phyloP scores from a whole-genome alignment of 2,329 filamentous ascomycete species.

The Phialemonium atrogriseum region DNA sequence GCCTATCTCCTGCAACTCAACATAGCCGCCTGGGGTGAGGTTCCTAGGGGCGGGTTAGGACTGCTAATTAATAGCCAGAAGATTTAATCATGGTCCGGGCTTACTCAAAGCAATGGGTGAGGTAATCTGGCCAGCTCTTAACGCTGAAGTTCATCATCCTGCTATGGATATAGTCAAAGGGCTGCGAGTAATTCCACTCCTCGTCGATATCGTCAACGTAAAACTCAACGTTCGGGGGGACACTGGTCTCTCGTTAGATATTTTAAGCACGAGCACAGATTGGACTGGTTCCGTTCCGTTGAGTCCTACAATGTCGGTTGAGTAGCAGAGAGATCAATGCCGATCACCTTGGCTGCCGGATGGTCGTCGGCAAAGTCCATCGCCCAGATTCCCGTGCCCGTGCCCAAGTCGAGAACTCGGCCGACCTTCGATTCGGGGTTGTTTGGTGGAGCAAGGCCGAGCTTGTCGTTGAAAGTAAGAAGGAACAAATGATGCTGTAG shows the following conservation, averaged over 20 bases:
- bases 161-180: conserved; percentile 4
- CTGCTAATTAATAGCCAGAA: too few relatives aligned
- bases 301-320: conserved; percentile 8
- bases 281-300: not conserved
- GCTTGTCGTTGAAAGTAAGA: conserved; percentile 4
- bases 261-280: not conserved
- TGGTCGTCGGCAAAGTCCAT: conserved; percentile 8
- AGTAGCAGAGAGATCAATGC: conserved; percentile 5
- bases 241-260: not conserved
- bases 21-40: conserved; percentile 1
- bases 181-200: conserved; percentile 1
- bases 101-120: conserved; percentile 1
- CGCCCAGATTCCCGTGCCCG: conserved; percentile 6
- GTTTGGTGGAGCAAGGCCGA: conserved; percentile 5
- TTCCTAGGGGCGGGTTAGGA: not conserved
- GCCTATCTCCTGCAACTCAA: conserved; percentile 2
- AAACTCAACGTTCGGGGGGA: conserved; percentile 1
- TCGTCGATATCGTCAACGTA: conserved; percentile 3
- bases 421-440: conserved; percentile 1
- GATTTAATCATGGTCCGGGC: too few relatives aligned
- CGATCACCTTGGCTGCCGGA: conserved; percentile 1
- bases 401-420: conserved; percentile 4
- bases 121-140: conserved; percentile 1
- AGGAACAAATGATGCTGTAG: conserved; percentile 7
- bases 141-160: conserved; percentile 3